phyloP scores from a whole-genome alignment of 768 basidiomycete genomes.

The Rickenella mellea region DNA sequence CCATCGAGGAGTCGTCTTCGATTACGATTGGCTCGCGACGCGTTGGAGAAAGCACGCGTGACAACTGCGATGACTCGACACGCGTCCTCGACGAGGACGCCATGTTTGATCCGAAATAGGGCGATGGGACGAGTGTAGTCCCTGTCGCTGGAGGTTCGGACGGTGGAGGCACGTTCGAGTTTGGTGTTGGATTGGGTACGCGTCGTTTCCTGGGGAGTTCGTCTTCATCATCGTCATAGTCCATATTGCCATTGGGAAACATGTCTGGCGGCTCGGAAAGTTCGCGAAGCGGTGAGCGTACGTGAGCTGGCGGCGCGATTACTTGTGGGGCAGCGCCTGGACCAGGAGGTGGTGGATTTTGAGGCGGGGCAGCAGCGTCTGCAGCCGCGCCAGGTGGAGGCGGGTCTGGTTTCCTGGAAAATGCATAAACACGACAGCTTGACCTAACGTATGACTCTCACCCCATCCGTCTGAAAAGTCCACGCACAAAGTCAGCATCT shows the following conservation, averaged over 20 bases:
- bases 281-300: slow-evolving; percentile 13
- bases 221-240: slow-evolving; percentile 23
- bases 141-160: slow-evolving; percentile 12
- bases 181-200: slow-evolving; percentile 16
- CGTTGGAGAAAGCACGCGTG: background rate
- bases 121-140: slow-evolving; percentile 18
- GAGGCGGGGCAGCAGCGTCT: slow-evolving; percentile 3
- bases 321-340: background rate
- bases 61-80: background rate
- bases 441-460: slow-evolving; percentile 21
- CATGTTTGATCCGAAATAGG: background rate
- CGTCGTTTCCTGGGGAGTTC: slow-evolving; percentile 28
- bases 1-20: slow-evolving; percentile 2
- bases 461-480: slow-evolving; percentile 61
- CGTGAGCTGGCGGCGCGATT: background rate
- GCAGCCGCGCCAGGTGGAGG: slow-evolving; percentile 2
- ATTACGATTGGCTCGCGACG: background rate
- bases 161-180: slow-evolving; percentile 4
- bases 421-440: background rate
- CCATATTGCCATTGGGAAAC: too few relatives aligned
- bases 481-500: slow-evolving; percentile 48
- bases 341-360: slow-evolving; percentile 7
- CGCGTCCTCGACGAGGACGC: background rate
- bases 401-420: slow-evolving; percentile 1
- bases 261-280: slow-evolving; percentile 9